phyloP scores from a whole-genome alignment of 805 yeast genomes.

The Pichia californica region DNA sequence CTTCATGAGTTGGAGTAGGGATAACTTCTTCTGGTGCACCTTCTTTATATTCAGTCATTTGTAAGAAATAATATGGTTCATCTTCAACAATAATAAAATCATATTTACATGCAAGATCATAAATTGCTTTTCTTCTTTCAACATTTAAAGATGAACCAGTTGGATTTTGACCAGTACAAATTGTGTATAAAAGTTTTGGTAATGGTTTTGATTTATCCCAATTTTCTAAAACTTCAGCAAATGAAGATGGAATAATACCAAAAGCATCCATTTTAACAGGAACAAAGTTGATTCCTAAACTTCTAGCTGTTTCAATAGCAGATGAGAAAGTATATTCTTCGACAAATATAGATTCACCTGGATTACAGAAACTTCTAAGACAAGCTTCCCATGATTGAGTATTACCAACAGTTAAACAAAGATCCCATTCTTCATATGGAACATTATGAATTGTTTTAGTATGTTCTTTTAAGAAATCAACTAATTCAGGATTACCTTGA shows the following conservation, averaged over 20 bases:
- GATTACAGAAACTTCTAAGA: slow-evolving; percentile 49
- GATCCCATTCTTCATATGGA: slow-evolving; percentile 67
- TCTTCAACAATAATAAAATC: slow-evolving; percentile 88
- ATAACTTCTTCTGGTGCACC: slow-evolving; percentile 28
- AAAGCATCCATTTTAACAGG: slow-evolving; percentile 63
- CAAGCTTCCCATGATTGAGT: slow-evolving; percentile 90
- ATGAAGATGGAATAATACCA: slow-evolving; percentile 55
- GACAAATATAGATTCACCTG: slow-evolving; percentile 63
- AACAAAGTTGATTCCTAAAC: slow-evolving; percentile 52
- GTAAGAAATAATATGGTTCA: slow-evolving; percentile 96
- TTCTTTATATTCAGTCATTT: slow-evolving; percentile 72
- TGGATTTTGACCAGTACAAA: slow-evolving; percentile 97
- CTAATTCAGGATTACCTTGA: slow-evolving; percentile 70
- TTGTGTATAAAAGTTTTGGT: slow-evolving; percentile 85
- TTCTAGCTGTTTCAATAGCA: slow-evolving; percentile 62
- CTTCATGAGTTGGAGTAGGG: slow-evolving; percentile 44
- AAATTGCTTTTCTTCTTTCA: slow-evolving; percentile 74
- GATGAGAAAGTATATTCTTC: slow-evolving; percentile 75
- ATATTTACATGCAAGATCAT: slow-evolving; percentile 73
- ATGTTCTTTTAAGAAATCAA: slow-evolving; percentile 69
- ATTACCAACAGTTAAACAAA: slow-evolving; percentile 72
- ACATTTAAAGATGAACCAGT: slow-evolving; percentile 79
- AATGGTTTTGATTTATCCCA: slow-evolving; percentile 54
- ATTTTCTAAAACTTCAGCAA: slow-evolving; percentile 46
- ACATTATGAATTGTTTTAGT: slow-evolving; percentile 47